Evolutionary conservation across 1,139 yeast genomes (phyloP), one percentile per base, ranked within the genome.

Genomic region (Diutina ranongensis): DNA sequence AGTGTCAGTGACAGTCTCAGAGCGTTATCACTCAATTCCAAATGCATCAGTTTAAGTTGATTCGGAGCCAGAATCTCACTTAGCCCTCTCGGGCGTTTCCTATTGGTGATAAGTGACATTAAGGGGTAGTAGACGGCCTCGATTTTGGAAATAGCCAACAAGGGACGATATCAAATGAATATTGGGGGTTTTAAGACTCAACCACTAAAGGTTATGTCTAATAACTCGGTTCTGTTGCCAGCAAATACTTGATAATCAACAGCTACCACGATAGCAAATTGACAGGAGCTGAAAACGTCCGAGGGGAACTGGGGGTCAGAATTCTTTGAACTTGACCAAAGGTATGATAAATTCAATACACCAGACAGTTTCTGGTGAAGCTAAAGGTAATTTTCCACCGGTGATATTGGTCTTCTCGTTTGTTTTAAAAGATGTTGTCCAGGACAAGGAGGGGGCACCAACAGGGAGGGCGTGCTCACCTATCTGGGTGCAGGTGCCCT

Each of bases 1-100:
- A 38, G 42, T n/a, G 15, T n/a, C 42, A 38, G 42, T 7, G 28
- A 21, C 42, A 38, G 42, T 32, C 22, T 25, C 42, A 38, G 42
- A 10, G 42, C 42, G 10, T n/a, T 22, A 16, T 38, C 42, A n/a
- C 20, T n/a, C 8, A 38, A 18, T 19, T 38, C 42, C 21, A 38
- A 16, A 15, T 38, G 42, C 2, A 38, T 22, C 42, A 38, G 42
- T 25, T 38, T 38, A 8, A 38, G 32, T 20, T 38, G 42, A 16
- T 22, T 38, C 5, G 7, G 19, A 2, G 42, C 28, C 33, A 12
- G 42, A 20, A 38, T 22, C 28, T 38, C 42, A 16, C 31, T 21
- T 16, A 38, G 21, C 12, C 42, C 42, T 15, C 42, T n/a, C 4
- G 42, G 42, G 8, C 42, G 42, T 15, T 38, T 38, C 10, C 42